These are phyloP conservation scores for Chytridium lagenaria DNA, from an alignment of 371 early-diverging fungal species.

Conservation along the genomic window DNA sequence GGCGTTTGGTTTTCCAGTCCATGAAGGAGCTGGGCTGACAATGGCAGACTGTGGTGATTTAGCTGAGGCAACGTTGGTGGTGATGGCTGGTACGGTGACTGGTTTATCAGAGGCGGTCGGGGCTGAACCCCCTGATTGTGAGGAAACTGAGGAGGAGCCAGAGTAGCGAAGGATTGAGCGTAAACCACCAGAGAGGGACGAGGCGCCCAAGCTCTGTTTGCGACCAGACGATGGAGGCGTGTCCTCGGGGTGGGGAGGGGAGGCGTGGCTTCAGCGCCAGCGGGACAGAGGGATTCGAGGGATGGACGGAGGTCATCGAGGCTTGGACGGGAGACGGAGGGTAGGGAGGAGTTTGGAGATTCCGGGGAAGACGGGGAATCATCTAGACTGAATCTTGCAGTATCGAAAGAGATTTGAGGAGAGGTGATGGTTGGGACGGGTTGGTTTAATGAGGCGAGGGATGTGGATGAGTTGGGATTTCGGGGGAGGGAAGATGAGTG, in stretches of 20 bases:
- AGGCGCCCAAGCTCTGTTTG: too few species aligned
- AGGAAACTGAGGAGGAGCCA: background rate
- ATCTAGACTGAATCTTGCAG: background rate
- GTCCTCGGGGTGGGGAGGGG: background rate
- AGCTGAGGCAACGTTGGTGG: too few species aligned
- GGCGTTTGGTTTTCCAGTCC: too few species aligned
- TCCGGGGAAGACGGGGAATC: too few species aligned
- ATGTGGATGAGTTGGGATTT: background rate
- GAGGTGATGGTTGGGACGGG: background rate
- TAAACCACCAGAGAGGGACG: too few species aligned
- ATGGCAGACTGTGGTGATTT: too few species aligned
- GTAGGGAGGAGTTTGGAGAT: background rate
- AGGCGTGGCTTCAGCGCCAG: background rate
- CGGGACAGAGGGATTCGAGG: background rate
- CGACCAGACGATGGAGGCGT: too few species aligned
- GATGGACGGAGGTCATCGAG: background rate
- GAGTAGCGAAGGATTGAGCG: background rate
- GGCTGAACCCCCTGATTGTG: background rate
- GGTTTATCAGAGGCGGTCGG: too few species aligned
- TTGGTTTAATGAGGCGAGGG: background rate
- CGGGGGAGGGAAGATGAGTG: too few species aligned
- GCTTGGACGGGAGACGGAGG: background rate
- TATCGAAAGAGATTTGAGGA: background rate
- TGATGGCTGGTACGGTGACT: too few species aligned
- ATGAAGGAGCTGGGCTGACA: too few species aligned